Evolutionary conservation across 192 early-diverging fungal species (phyloP), one percentile per base, ranked within the genome.

Genomic region (Podila clonocystis): DNA sequence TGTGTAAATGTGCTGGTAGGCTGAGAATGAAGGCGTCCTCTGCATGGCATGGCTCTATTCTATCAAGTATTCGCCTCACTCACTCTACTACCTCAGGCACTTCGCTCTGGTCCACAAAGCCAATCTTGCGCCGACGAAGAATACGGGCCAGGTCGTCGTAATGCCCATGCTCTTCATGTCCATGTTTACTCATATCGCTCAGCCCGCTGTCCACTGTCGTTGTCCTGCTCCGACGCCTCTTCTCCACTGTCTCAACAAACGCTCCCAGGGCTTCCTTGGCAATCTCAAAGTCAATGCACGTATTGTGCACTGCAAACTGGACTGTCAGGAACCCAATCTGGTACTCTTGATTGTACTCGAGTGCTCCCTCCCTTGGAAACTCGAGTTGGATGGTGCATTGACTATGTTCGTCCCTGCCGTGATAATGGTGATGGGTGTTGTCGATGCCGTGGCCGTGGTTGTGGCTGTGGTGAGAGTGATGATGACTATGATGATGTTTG

Each of bases 251-350:
- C 55, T 33, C 33, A 52, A 72, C 30, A 38, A 79, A 79, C 22
- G 68, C 45, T 13, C 70, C 69, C 48, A 79, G 29, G 11, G 71
- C 76, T 36, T 79, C 70, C 50, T 63, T 79, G 5, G 76, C 29
- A 30, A 79, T 65, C 50, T 45, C 58, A 68, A 68, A 79, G 26
- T 79, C 76, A 58, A 68, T 79, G 33, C 76, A 79, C 1, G 59
- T 79, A 61, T 72, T 79, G 50, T 79, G 76, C 4, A 60, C 61
- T 8, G 76, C 76, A 58, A 72, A 79, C n/a, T 79, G 50, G 8
- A 79, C 76, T 0, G 76, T 79, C 41, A 79, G n/a, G 55, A 79
- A 79, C 28, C 76, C 76, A 59, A 79, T 79, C 62, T 79, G 76
- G 7, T 79, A 67, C 24, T 72, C 70, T 22, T 79, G 70, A 15